These are phyloP conservation scores for Cyclotella cryptica DNA, from an alignment of 108 stramenopile species.

Conservation along the genomic window DNA sequence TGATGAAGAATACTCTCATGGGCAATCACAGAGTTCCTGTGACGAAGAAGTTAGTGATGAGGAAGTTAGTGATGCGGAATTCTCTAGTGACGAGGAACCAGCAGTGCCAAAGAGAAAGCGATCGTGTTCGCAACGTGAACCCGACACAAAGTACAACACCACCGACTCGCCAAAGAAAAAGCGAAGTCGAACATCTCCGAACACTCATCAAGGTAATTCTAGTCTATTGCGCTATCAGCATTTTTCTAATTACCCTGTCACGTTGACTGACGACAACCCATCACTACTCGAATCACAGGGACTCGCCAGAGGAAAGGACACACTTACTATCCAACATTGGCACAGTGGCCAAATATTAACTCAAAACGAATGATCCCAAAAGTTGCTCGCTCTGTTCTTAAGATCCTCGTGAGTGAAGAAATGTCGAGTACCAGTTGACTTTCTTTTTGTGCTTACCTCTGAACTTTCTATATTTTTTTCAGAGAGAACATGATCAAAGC, in stretches of 20 bases:
- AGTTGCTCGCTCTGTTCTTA: slow-evolving; percentile 25
- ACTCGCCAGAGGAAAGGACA: not conserved
- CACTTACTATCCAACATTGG: slow-evolving; percentile 21
- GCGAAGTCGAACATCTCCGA: slow-evolving; percentile 6
- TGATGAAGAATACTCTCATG: not conserved
- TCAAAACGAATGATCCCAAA: slow-evolving; percentile 16
- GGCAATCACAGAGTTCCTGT: not conserved
- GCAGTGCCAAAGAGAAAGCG: slow-evolving; percentile 18
- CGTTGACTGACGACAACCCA: not conserved
- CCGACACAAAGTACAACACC: not conserved
- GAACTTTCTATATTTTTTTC: slow-evolving; percentile 13
- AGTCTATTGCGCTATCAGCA: not conserved
- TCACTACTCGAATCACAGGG: not conserved
- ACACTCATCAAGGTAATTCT: not conserved
- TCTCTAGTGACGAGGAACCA: slow-evolving; percentile 20
- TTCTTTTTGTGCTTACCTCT: not conserved
- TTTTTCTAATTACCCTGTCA: not conserved
- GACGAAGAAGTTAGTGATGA: not conserved
- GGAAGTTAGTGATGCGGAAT: slow-evolving; percentile 26
- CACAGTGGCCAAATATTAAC: slow-evolving; percentile 42
- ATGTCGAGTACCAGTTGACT: not conserved
- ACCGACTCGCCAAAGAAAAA: slow-evolving; percentile 18
- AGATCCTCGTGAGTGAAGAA: slow-evolving; percentile 34
- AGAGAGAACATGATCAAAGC: slow-evolving; percentile 43
- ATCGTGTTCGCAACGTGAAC: not conserved